Base-by-base conservation (phyloP, 805 yeast species). In the Candida namnaoensis region DNA sequence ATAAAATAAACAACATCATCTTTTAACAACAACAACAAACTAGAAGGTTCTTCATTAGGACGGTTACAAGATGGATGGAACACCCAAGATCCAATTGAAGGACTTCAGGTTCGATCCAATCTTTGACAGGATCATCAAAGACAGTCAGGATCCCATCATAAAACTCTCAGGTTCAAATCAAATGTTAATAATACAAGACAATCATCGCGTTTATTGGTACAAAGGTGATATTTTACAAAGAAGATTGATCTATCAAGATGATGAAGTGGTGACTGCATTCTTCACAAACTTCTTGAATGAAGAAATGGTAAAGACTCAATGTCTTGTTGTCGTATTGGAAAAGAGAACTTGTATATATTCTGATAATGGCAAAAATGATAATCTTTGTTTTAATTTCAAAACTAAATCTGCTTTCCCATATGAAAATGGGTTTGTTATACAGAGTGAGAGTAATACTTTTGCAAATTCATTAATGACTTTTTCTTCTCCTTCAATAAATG, bases 331-430 rank as follows among this genome's bases (percentile, higher is more conserved):
- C 1, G 71, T 87, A 28, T 60, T 83, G 38, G 58, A 60, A 35
- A 82, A 79, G 42, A 66, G 76, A 6, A 84, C 84, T 0, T 68
- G 80, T 44, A 69, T 86, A 1, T 86, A 82, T 54, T 73, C 74
- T 42, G 60, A 62, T 5, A 73, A 74, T 44, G 93, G 93, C 2
- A 68, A 74, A 27, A 66, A 74, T 1, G 75, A 75, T 43, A 68
- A 74, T 1, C 72, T 80, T 10, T 78, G 78, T 48, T 75, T 88
- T 46, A 95, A 96, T 0, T 85, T 88, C 47, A 63, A 65, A 7
- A 70, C 85, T 25, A 68, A 65, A 33, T 66, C 66, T 26, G 90
- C 82, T 2, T 72, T 82, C 45, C 72, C 82, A 10, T 82, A 78
- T 51, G 78, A 76, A 24, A 69, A 74, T 35, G 96, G 96, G 0